Evolutionary conservation across 192 early-diverging fungal species (phyloP), one percentile per base, ranked within the genome.

Genomic region (Backusella tuberculispora): DNA sequence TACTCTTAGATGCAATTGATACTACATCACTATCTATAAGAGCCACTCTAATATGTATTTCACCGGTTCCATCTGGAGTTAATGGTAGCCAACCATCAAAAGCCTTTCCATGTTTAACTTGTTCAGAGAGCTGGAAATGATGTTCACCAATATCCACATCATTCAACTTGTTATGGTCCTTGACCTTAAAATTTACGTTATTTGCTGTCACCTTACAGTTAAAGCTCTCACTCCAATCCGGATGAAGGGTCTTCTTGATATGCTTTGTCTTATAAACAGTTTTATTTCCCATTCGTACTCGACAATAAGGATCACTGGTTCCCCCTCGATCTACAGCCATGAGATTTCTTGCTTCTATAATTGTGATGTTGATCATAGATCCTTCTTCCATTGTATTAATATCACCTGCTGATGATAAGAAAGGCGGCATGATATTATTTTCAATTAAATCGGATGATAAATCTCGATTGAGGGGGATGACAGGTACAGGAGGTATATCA

Each of bases 281-380:
- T 63, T 90, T 93, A 60, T 78, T 83, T 67, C 90, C 89, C 13
- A 88, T 81, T 24, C 81, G 69, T 19, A 91, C 83, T 40, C 83
- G 87, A 26, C 90, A 88, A 76, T 88, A 94, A 34, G 93, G 92
- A 71, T 93, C 90, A 64, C 91, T 92, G 3, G 88, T 86, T 26
- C 82, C 83, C 40, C 83, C 72, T 53, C 83, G 68, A 84, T 88
- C 79, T 26, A 81, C 76, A 14, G 86, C 84, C 66, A 73, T 74
- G 19, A 89, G 74, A 21, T 81, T 72, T 44, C 81, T 78, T 0
- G 86, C 88, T 38, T 78, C 84, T 5, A 86, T 66, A 9, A 89
- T 24, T 12, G 80, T 73, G 53, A 89, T 69, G 21, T 78, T 82
- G 34, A 83, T 48, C 8, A 65, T 84, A 15, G 83, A 79, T 17